Evolutionary conservation across 305 asterid genomes (phyloP).

Genomic region (Solanum hybrid): DNA sequence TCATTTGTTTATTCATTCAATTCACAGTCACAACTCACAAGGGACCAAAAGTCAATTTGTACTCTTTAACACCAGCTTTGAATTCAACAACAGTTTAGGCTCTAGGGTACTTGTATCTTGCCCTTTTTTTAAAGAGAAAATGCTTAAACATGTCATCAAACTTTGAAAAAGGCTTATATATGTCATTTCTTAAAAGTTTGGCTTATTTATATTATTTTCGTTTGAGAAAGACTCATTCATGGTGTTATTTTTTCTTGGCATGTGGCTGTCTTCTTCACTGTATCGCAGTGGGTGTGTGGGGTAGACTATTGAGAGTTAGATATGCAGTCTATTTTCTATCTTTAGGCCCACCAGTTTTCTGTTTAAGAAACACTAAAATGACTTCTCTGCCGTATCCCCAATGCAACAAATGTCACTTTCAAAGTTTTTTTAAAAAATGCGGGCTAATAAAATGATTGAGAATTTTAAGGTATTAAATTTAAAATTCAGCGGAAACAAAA

Average conservation of each 20-base stretch:
- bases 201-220: too few relatives aligned
- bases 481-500: too few relatives aligned
- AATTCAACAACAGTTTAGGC: not conserved
- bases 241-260: not conserved
- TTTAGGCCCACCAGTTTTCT: not conserved
- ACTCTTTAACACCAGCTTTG: not conserved
- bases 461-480: too few relatives aligned
- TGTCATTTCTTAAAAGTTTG: rapidly evolving
- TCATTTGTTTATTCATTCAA: not conserved
- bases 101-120: not conserved
- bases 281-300: not conserved
- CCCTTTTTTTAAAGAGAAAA: not conserved
- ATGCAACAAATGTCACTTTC: not conserved
- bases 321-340: not conserved
- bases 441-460: rapidly evolving
- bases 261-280: not conserved
- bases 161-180: not conserved
- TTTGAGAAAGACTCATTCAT: rapidly evolving
- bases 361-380: not conserved
- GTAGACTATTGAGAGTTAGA: not conserved
- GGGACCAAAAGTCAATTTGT: too few relatives aligned
- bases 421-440: too few relatives aligned
- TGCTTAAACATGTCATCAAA: rapidly evolving
- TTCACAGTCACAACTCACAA: not conserved
- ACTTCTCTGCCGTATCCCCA: not conserved